Evolutionary conservation across 2,329 filamentous ascomycete genomes (phyloP), one percentile per base, ranked within the genome.

Genomic region (Beauveria asiatica): DNA sequence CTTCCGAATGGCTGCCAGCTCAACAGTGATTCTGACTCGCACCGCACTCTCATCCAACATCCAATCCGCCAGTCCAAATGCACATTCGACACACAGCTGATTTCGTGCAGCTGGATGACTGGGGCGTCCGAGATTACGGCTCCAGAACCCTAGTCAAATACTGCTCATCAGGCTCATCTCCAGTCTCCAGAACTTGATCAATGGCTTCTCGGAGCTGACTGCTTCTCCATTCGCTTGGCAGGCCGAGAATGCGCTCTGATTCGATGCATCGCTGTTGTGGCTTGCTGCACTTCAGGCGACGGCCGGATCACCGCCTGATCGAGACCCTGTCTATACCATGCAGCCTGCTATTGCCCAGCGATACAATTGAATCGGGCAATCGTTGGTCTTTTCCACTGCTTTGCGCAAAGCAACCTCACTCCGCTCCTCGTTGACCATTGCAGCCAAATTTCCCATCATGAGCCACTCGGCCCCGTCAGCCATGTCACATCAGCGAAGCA

Each of bases 181-280:
- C 33, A 48, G 3, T 37, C 33, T 37, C 33, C 33, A 39, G 3
- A 57, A 39, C 16, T 48, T 5, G 25, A 23, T 39, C 56, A 51
- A 50, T 51, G 17, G 17, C 37, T 19, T 19, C 45, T 27, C 45
- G 55, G 33, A 27, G 9, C 10, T 30, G 13, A 7, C 17, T 42
- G 2, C 30, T 23, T 21, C 45, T 42, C 1, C 9, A 3, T 27
- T 5, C 21, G 19, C 42, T 5, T 37, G 39, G 25, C n/a, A 17
- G 27, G 25, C 42, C 25, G 27, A 39, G 17, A 33, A 30, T 51
- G 17, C 46, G 21, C 25, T 58, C 45, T 51, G 37, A 42, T 57
- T 58, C 56, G 56, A 58, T 58, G 30, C 37, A 42, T 58, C 46
- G 46, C 44, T n/a, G 45, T 30, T 50, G 56, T 58, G 45, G 56